A percentile compares a stretch with the other conserved stretches of the same genome.
Conservation (phyloP, 176 grass and related monocot genomes). For the Avena atlantica region DNA sequence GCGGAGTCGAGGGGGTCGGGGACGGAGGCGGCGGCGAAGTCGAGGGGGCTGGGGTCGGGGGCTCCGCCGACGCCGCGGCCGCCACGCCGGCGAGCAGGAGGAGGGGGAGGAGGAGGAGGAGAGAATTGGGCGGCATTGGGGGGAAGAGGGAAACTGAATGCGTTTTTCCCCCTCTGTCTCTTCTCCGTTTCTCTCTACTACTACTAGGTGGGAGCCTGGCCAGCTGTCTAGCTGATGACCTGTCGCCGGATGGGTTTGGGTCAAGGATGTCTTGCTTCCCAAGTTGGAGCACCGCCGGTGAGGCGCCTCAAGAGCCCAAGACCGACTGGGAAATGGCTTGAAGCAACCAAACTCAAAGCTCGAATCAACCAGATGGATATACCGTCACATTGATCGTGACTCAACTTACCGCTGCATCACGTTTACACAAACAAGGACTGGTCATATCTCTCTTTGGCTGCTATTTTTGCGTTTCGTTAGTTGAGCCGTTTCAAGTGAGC, state of each 20-base stretch:
- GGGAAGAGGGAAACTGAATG: neutral
- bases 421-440: no score
- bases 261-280: neutral
- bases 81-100: neutral
- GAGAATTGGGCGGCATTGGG: slow-evolving; percentile 42
- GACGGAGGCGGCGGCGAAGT: neutral
- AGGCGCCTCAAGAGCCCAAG: no score
- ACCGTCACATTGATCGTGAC: neutral
- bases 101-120: slow-evolving; percentile 1
- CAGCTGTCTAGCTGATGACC: neutral
- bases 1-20: neutral
- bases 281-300: neutral
- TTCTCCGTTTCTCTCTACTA: neutral
- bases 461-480: no score
- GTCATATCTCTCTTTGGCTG: no score
- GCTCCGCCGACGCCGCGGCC: neutral
- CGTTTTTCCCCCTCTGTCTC: neutral
- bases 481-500: no score
- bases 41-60: neutral
- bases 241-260: neutral
- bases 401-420: neutral
- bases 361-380: neutral
- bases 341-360: neutral
- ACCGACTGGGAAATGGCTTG: neutral
- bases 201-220: neutral